Conservation (phyloP, 495 filamentous ascomycete species). For the Niebla homalea region DNA sequence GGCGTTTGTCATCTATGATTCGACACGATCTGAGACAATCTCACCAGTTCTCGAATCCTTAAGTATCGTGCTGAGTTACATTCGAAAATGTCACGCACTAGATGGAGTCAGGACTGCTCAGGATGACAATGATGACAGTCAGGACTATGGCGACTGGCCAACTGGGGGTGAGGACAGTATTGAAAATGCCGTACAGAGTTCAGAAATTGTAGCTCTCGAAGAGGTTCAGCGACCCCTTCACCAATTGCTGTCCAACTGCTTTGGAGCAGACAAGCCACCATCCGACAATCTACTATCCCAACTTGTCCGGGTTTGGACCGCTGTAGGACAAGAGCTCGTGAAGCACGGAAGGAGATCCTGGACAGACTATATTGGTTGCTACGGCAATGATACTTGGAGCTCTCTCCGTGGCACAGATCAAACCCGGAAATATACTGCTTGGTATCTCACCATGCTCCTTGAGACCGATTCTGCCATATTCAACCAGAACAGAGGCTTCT, state of each 20-base stretch:
- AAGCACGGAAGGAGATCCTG: conserved; percentile 33
- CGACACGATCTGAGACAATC: conserved; percentile 22
- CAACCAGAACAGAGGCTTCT: conserved; percentile 32
- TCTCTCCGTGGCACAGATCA: conserved; percentile 49
- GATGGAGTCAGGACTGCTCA: conserved; percentile 1
- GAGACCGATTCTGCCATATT: conserved; percentile 31
- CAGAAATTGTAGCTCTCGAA: conserved; percentile 26
- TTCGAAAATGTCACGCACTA: background rate
- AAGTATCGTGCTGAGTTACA: conserved; percentile 25
- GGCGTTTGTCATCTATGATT: conserved; percentile 29
- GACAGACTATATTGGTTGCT: conserved; percentile 44
- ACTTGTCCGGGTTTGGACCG: conserved; percentile 46
- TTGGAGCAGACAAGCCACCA: conserved; percentile 47
- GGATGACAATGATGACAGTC: conserved; percentile 48
- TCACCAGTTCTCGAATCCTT: conserved; percentile 30
- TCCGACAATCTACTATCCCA: conserved; percentile 45
- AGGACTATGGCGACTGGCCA: conserved; percentile 60
- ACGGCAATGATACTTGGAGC: conserved; percentile 46
- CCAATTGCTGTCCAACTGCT: conserved; percentile 52
- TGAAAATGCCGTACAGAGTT: conserved; percentile 15
- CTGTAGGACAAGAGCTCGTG: conserved; percentile 40
- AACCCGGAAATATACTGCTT: conserved; percentile 47
- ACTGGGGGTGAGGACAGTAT: conserved; percentile 33
- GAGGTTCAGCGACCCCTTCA: conserved; percentile 38
- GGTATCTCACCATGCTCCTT: conserved; percentile 47